A percentile compares a stretch with the other conserved stretches of the same genome.
Evolutionary conservation across 1,284 basidiomycete genomes (phyloP).

Genomic region (Rhodotorula sp.): DNA sequence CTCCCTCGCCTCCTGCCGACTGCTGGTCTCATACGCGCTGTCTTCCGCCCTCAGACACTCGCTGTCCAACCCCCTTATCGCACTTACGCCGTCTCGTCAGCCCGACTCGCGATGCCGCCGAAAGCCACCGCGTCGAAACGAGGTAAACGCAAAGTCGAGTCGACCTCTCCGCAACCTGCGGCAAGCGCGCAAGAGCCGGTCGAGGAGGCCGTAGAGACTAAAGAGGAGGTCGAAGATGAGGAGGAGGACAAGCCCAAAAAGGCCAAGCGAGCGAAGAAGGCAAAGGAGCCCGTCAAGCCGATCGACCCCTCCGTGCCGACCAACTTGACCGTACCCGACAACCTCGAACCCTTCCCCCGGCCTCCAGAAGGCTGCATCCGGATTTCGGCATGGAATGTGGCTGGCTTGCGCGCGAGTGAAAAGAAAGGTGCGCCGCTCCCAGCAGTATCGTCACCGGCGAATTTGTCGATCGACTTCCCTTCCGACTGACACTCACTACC

Average conservation of each 20-base stretch:
- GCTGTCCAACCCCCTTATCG: neutral
- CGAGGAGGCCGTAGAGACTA: too few relatives aligned
- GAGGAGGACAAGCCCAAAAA: slow-evolving; percentile 9
- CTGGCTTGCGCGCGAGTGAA: slow-evolving; percentile 40
- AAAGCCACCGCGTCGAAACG: slow-evolving; percentile 6
- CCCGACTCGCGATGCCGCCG: slow-evolving; percentile 13
- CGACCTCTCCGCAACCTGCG: neutral
- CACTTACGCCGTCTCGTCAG: neutral
- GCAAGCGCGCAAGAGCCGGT: neutral
- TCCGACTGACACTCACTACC: rapidly evolving
- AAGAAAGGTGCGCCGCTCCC: slow-evolving; percentile 39
- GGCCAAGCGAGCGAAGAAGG: slow-evolving; percentile 33
- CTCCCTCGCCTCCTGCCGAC: neutral
- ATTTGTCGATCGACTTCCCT: too few relatives aligned
- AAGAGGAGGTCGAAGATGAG: neutral
- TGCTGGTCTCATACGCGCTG: neutral
- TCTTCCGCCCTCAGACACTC: neutral
- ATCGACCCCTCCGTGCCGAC: slow-evolving; percentile 40
- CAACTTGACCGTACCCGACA: slow-evolving; percentile 42
- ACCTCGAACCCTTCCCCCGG: slow-evolving; percentile 25
- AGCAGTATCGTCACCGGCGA: neutral
- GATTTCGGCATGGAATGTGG: slow-evolving; percentile 42
- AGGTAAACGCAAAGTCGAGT: slow-evolving; percentile 3
- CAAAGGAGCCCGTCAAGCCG: slow-evolving; percentile 42
- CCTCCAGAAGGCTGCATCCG: slow-evolving; percentile 29